A percentile compares a stretch with the other conserved stretches of the same genome.
These are phyloP conservation scores for Chaetothyriales sp. DNA, from an alignment of 2,329 filamentous ascomycete genomes.

Conservation along the genomic window DNA sequence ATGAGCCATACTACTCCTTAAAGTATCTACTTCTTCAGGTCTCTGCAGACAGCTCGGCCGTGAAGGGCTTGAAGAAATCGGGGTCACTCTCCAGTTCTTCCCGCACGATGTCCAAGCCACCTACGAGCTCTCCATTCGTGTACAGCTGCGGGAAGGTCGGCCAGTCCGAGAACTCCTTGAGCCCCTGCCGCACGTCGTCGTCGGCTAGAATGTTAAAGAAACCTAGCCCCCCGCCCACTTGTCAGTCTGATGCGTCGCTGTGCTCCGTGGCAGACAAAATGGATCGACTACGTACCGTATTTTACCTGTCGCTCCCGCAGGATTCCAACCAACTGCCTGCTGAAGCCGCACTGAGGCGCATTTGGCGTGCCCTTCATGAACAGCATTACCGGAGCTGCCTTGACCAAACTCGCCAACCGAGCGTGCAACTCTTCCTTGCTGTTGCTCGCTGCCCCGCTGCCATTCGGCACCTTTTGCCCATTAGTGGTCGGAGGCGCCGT, in stretches of 20 bases:
- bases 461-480: constrained; percentile 24
- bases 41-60: constrained; percentile 28
- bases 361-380: constrained; percentile 97
- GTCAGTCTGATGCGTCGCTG: not conserved
- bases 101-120: constrained; percentile 92
- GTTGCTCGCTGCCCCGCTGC: constrained; percentile 29
- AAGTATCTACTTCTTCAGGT: not conserved
- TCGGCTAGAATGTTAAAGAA: constrained; percentile 99
- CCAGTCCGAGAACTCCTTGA: constrained; percentile 98
- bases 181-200: constrained; percentile 86
- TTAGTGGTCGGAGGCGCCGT: not conserved
- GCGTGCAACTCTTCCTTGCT: constrained; percentile 75
- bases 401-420: constrained; percentile 70
- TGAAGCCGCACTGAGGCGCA: constrained; percentile 82
- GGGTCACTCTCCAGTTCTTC: constrained; percentile 78
- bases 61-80: constrained; percentile 66
- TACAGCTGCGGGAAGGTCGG: constrained; percentile 94
- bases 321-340: constrained; percentile 72
- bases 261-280: not conserved
- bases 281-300: constrained; percentile 42
- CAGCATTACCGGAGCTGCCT: constrained; percentile 87
- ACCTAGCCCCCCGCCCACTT: constrained; percentile 23
- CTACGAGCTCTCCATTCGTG: constrained; percentile 78
- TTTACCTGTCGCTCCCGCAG: constrained; percentile 81
- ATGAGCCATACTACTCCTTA: not conserved